Evolutionary conservation across 2,329 filamentous ascomycete genomes (phyloP).

Genomic region (Alternaria brassicae): DNA sequence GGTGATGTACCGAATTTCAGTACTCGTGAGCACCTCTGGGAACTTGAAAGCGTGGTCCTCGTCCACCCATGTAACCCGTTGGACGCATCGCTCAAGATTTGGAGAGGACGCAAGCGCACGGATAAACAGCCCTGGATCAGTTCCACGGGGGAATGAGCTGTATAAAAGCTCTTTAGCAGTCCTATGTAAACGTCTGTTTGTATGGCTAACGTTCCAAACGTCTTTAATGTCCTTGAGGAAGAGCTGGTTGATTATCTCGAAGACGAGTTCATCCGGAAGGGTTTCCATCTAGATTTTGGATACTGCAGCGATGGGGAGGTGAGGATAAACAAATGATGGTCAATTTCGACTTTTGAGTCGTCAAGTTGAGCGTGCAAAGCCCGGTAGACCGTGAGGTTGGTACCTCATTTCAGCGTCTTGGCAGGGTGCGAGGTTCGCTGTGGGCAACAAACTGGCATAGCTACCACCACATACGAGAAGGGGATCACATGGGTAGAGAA

Average conservation of each 20-base stretch:
- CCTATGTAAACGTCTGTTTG: slow-evolving; percentile 5
- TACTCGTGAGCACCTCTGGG: background rate
- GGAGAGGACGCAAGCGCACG: slow-evolving; percentile 9
- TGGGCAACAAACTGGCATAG: background rate
- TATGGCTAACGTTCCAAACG: background rate
- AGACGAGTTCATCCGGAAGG: slow-evolving; percentile 12
- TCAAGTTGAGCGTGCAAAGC: background rate
- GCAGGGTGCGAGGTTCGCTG: background rate
- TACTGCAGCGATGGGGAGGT: background rate
- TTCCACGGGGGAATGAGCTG: background rate
- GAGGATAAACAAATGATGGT: too few relatives aligned
- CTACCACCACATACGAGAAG: too few relatives aligned
- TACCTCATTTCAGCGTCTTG: background rate
- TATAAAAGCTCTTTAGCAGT: slow-evolving; percentile 6
- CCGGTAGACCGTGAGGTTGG: too few relatives aligned
- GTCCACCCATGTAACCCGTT: slow-evolving; percentile 1
- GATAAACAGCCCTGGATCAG: slow-evolving; percentile 7
- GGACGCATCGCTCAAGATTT: background rate
- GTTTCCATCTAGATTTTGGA: background rate
- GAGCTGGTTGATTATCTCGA: slow-evolving; percentile 5
- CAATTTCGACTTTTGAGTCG: background rate
- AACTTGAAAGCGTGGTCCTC: slow-evolving; percentile 1
- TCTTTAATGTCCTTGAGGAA: background rate
- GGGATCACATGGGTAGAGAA: too few relatives aligned
- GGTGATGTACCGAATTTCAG: background rate